phyloP scores from a whole-genome alignment of 768 basidiomycete species.

The Megacollybia marginata region DNA sequence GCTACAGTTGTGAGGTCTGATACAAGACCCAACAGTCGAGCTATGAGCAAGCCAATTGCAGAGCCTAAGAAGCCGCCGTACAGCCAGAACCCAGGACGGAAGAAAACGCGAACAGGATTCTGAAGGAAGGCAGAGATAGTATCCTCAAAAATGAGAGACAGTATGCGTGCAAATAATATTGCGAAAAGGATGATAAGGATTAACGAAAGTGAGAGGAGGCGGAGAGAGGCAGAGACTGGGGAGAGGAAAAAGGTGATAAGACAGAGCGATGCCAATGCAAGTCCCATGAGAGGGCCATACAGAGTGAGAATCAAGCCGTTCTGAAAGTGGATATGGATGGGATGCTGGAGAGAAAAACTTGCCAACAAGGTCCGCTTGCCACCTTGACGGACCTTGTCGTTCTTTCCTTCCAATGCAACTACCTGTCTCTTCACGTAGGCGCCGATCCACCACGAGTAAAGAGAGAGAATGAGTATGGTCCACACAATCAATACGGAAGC shows the following conservation, averaged over 20 bases:
- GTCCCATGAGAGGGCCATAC: constrained; percentile 11
- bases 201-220: constrained; percentile 5
- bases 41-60: constrained; percentile 2
- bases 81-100: constrained; percentile 14
- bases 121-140: constrained; percentile 4
- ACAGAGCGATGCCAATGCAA: constrained; percentile 9
- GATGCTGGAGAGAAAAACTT: not conserved
- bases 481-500: not conserved
- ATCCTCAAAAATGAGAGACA: constrained; percentile 12
- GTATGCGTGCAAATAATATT: constrained; percentile 9
- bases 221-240: not conserved
- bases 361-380: not conserved
- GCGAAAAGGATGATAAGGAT: constrained; percentile 7
- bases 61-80: constrained; percentile 12
- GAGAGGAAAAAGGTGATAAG: constrained; percentile 10
- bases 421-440: not conserved
- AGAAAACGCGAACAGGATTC: constrained; percentile 8
- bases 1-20: constrained; percentile 5
- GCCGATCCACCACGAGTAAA: constrained; percentile 1
- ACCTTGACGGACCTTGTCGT: not conserved
- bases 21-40: constrained; percentile 2
- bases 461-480: not conserved
- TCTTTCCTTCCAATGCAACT: not conserved
- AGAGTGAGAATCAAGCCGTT: constrained; percentile 9
- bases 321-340: constrained; percentile 8